These are phyloP conservation scores for Penicillium cosmopolitanum DNA, from an alignment of 495 filamentous ascomycete genomes.

Conservation along the genomic window DNA sequence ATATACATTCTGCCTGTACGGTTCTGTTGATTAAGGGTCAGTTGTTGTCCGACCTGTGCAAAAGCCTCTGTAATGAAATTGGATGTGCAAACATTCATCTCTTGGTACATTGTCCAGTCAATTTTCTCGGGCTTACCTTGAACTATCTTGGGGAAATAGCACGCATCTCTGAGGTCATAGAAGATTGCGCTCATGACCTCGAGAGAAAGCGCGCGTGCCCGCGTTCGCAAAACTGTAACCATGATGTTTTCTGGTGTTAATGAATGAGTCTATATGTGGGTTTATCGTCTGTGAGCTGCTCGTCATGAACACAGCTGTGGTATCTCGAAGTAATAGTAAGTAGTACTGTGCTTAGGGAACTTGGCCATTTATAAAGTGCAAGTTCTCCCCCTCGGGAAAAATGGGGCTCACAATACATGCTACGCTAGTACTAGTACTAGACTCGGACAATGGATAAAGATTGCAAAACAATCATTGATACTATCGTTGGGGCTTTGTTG, in stretches of 20 bases:
- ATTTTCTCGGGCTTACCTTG: neutral
- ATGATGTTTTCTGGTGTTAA: neutral
- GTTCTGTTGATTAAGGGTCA: neutral
- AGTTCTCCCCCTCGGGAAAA: too few relatives aligned
- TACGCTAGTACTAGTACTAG: too few relatives aligned
- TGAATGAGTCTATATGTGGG: too few relatives aligned
- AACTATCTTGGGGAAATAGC: conserved; percentile 1
- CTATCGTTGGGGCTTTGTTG: neutral
- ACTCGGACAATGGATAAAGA: neutral
- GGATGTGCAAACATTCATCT: neutral
- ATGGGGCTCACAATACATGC: too few relatives aligned
- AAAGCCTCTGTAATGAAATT: neutral
- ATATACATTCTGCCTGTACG: neutral
- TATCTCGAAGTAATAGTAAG: too few relatives aligned
- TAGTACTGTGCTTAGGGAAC: too few relatives aligned
- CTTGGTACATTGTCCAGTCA: neutral
- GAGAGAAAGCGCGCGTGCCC: neutral
- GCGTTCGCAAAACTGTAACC: neutral
- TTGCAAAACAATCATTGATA: neutral
- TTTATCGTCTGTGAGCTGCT: too few relatives aligned
- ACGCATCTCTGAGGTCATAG: conserved; percentile 10
- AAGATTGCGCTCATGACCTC: conserved; percentile 12
- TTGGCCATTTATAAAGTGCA: too few relatives aligned
- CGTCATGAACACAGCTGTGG: too few relatives aligned
- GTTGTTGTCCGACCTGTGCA: neutral